Evolutionary conservation across 257 asterid genomes (phyloP), one percentile per base, ranked within the genome.

Genomic region (Nicotiana tabacum): DNA sequence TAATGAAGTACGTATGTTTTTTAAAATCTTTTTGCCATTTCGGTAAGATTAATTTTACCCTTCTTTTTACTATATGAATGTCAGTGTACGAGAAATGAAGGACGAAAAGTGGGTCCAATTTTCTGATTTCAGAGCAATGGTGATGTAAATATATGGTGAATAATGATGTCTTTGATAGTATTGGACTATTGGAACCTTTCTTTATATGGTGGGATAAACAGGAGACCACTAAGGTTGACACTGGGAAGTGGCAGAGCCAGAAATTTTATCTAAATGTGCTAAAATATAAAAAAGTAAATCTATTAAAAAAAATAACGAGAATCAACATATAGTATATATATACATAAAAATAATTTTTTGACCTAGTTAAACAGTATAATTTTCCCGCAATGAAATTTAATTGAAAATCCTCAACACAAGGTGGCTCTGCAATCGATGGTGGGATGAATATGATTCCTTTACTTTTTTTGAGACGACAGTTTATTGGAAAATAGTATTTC

Each of bases 101-200:
- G 80, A 51, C 80, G 57, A 76, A 76, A 48, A 13, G 29, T 76
- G 46, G 80, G 80, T 76, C 80, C 80, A 51, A 46, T 24, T 51
- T 53, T 51, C 80, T 76, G 80, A 24, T 27, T 76, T 76, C 29
- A 27, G 80, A 27, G 80, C 64, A 13, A 76, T 51, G 64, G 29
- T 76, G 80, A 30, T 51, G 27, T 76, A 76, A 53, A 51, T 43
- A 9, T 76, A 9, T 76, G 46, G 80, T 51, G 65, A 76, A 76
- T 76, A 76, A 32, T 76, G 80, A 76, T 76, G 65, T 76, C 80
- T 51, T 29, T 51, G 29, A 51, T 48, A 76, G 46, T 24, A 51
- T 15, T 29, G 43, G 46, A 76, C 29, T 24, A 51, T 15, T 29
- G 43, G 46, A 76, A 51, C 64, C 80, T 76, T 17, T 76, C 43